Percentiles rank a stretch among this genome's conserved stretches.
Conservation (phyloP, 2,329 filamentous ascomycete genomes). For the Cercospora sp. region DNA sequence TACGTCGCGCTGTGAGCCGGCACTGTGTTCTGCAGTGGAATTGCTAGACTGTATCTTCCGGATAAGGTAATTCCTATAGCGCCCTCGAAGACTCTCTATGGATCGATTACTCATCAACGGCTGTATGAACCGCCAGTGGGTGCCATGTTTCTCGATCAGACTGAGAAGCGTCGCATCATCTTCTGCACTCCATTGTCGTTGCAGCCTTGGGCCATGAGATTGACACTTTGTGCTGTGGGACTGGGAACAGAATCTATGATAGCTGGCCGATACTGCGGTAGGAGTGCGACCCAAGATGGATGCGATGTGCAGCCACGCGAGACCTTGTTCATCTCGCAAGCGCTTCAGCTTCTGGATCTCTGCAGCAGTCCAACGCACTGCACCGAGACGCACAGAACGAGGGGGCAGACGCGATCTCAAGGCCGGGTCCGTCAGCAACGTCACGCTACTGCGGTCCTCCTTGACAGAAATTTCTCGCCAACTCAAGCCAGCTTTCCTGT, state of each 20-base stretch:
- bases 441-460: not conserved
- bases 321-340: not conserved
- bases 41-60: not conserved
- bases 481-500: not conserved
- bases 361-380: not conserved
- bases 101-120: not conserved
- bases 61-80: not conserved
- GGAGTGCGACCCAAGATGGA: too few species aligned
- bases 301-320: too few species aligned
- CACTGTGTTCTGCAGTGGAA: not conserved
- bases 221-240: not conserved
- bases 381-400: too few species aligned
- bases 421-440: too few species aligned
- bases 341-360: not conserved
- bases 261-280: too few species aligned
- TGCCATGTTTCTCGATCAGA: not conserved
- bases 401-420: too few species aligned
- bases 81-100: not conserved
- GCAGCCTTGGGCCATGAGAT: not conserved
- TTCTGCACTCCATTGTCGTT: not conserved
- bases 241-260: not conserved
- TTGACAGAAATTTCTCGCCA: not conserved
- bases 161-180: not conserved
- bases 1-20: not conserved
- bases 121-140: not conserved